Evolutionary conservation across 2,329 filamentous ascomycete species (phyloP), one percentile per base, ranked within the genome.

Genomic region (Exophiala xenobiotica): DNA sequence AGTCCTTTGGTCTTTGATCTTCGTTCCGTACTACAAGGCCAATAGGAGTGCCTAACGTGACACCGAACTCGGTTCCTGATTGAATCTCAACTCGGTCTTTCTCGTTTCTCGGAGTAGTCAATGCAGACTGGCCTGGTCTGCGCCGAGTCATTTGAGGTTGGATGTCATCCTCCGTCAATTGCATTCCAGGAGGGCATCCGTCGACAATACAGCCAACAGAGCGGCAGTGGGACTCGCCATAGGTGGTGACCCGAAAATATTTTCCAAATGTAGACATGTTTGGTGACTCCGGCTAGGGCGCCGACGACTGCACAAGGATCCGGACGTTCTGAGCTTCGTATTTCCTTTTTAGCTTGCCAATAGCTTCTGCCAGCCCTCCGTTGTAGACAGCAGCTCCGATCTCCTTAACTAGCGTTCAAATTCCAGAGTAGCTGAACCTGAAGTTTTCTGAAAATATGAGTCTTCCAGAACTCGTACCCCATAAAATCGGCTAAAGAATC

Each of bases 141-240:
- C 92, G 82, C 59, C 92, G 86, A 58, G 87, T 95, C 82, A 97
- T 88, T 74, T 96, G 90, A 42, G 90, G 90, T 74, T 99, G 92
- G 67, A 97, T 95, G 67, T 95, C 89, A 48, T 76, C 78, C 72
- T 96, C 91, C 57, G 82, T 87, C 69, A 97, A 83, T 64, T 85
- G 76, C 78, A 97, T 86, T 64, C 89, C 88, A 11, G 93, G 91
- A 27, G 92, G 93, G 66, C 84, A 88, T 63, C 90, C 90, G 69
- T 97, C 92, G 72, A 97, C 86, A 65, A 97, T 96, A 76, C 89
- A 95, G 67, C 90, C 91, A 65, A 97, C 90, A 24, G 87, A 92
- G 65, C 85, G 86, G 76, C 92, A 95, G 75, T 96, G 92, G 51
- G 88, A 95, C 72, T 91, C 87, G 68, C 87, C 87, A 75, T 88